Base-by-base conservation (phyloP, 192 early-diverging fungal species). In the Haplosporangium gracile region DNA sequence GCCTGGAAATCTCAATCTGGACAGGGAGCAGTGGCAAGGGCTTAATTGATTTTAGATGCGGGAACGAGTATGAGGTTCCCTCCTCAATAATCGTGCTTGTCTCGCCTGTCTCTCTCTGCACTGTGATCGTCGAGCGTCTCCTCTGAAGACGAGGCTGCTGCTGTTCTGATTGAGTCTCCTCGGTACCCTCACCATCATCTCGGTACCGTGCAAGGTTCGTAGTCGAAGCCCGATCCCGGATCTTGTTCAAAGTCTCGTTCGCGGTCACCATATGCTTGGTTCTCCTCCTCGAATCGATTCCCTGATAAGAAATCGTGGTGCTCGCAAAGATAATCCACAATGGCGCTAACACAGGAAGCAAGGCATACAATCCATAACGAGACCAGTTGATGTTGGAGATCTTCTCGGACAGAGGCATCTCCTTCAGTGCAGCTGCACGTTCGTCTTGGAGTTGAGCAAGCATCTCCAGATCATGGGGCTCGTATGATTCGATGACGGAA, bases 291-390 rank as follows among this genome's bases (percentile, higher is more conserved):
- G 92, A 93, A 15, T 76, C 63, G 0, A 89, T 13, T 0, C 90
- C 90, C 53, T 92, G 90, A 7, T 70, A 29, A 38, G 74, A 57
- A 36, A 92, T 83, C 22, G 82, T 70, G 3, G 81, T 78, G 36
- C 88, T 70, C 4, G 82, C 82, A 40, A 91, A 68, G 2, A 88
- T 20, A n/a, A 89, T 72, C 81, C 88, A 88, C 5, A 92, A 16
- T 2, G 88, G 87, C 26, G 87, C 39, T 34, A 91, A 22, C 11
- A 65, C 60, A 32, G 60, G 60, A 42, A 90, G 51, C 5, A 78
- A 75, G 5, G 75, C 32, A 4, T 74, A 29, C 15, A 83, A 4
- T 16, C 40, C 63, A 29, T 89, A 3, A 2, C 83, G 47, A 15
- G 73, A 26, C 69, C 85, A 82, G 18, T 55, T 60, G 24, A 43